A percentile compares a stretch with the other conserved stretches of the same genome.
phyloP scores from a whole-genome alignment of 2,329 filamentous ascomycete genomes.

The Pseudodiploospora longispora region DNA sequence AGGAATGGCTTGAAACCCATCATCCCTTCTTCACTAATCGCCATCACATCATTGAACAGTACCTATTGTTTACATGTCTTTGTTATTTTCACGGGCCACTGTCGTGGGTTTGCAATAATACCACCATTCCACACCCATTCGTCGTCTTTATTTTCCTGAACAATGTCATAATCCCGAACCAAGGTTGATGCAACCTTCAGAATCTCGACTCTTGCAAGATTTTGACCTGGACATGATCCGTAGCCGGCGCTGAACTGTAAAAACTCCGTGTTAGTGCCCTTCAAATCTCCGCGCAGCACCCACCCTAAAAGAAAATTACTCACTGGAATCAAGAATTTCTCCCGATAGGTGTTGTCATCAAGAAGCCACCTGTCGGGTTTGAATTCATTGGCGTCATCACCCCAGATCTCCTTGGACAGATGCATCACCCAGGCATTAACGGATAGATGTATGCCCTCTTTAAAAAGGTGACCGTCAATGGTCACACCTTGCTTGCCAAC shows the following conservation, averaged over 20 bases:
- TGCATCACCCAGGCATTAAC: constrained; percentile 18
- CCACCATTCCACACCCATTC: constrained; percentile 10
- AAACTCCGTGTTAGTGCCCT: neutral
- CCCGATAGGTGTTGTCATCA: neutral
- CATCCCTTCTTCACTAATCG: too few relatives aligned
- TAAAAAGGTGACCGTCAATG: constrained; percentile 20
- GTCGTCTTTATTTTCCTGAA: constrained; percentile 6
- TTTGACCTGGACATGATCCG: constrained; percentile 10
- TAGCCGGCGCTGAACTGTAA: constrained; percentile 11
- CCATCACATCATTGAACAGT: too few relatives aligned
- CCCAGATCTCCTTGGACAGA: constrained; percentile 26
- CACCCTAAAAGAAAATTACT: neutral
- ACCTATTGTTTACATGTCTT: too few relatives aligned
- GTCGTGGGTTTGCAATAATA: constrained; percentile 9
- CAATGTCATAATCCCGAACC: constrained; percentile 9
- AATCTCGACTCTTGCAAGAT: constrained; percentile 12
- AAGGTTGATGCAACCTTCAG: constrained; percentile 10
- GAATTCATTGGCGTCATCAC: constrained; percentile 23
- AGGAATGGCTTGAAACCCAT: too few relatives aligned
- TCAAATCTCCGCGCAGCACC: neutral
- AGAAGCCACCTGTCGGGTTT: constrained; percentile 11
- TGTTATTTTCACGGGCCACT: constrained; percentile 3
- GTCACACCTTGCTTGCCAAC: constrained; percentile 22
- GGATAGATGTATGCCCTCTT: constrained; percentile 19
- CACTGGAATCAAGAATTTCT: constrained; percentile 11